Conservation (phyloP, 177 flowering plant species). For the Tripterygium wilfordii region DNA sequence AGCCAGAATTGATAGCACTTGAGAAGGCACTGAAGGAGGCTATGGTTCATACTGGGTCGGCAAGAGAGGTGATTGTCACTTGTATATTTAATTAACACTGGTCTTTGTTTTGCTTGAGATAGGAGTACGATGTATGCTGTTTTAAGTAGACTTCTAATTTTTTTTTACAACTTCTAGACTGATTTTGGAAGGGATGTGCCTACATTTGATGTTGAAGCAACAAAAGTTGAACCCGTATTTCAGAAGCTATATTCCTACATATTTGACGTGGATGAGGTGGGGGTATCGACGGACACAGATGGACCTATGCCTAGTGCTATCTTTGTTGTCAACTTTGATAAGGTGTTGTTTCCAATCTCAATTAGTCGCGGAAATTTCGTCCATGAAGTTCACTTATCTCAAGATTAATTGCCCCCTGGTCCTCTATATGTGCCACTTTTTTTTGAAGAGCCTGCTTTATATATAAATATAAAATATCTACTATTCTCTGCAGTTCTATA, state of each 20-base stretch:
- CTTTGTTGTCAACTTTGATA: conserved; percentile 91
- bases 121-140: neutral
- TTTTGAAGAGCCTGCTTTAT: no score
- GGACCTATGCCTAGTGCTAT: conserved; percentile 81
- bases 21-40: conserved; percentile 83
- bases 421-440: no score
- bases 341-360: conserved; percentile 43
- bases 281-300: conserved; percentile 43
- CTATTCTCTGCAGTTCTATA: no score
- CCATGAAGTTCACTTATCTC: no score
- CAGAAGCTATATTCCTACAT: conserved; percentile 69
- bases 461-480: no score
- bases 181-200: conserved; percentile 93
- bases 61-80: conserved; percentile 69
- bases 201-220: conserved; percentile 83
- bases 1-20: conserved; percentile 79
- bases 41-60: conserved; percentile 81
- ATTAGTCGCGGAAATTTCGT: no score
- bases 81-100: no score
- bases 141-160: neutral
- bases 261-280: conserved; percentile 55
- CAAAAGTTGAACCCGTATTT: conserved; percentile 72
- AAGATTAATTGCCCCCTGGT: no score
- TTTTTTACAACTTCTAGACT: conserved; percentile 31
- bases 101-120: neutral